Evolutionary conservation across 257 asterid genomes (phyloP).

Genomic region (Cruciata laevipes): DNA sequence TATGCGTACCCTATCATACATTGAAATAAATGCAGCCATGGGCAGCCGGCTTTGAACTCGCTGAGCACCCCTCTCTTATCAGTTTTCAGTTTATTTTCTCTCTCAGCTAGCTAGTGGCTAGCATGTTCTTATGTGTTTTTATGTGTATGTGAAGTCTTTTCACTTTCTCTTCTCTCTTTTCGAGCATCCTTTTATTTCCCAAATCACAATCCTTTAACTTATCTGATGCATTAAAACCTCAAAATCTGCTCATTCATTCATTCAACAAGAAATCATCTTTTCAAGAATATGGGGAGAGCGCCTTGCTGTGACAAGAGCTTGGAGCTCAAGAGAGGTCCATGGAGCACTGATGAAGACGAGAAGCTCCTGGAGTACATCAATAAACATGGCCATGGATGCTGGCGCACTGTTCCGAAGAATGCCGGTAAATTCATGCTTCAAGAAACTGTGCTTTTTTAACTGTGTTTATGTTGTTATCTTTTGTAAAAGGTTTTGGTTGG

Average conservation of each 20-base stretch:
- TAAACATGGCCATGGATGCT: constrained; percentile 83
- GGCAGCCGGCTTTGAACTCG: constrained; percentile 38
- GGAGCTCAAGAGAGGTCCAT: constrained; percentile 88
- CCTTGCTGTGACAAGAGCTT: constrained; percentile 82
- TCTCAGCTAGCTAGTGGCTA: constrained; percentile 5
- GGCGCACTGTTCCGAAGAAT: constrained; percentile 82
- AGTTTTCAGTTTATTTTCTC: constrained; percentile 7
- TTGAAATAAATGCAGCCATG: constrained; percentile 31
- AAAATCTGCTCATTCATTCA: constrained; percentile 5
- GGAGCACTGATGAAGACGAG: constrained; percentile 91
- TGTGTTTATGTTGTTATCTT: not conserved
- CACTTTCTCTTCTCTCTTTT: constrained; percentile 26
- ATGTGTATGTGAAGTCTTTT: constrained; percentile 40
- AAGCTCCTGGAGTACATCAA: constrained; percentile 60
- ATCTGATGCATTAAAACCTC: constrained; percentile 3
- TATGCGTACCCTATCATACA: constrained; percentile 20
- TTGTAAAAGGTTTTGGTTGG: not conserved
- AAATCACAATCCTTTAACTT: constrained; percentile 10
- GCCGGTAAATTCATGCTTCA: constrained; percentile 41
- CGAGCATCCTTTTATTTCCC: constrained; percentile 16
- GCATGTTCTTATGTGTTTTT: constrained; percentile 13
- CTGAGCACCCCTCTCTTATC: constrained; percentile 23
- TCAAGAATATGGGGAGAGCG: constrained; percentile 63
- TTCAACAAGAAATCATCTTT: constrained; percentile 1
- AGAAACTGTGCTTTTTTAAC: not conserved